These are phyloP conservation scores for Rhynchosporium agropyri DNA, from an alignment of 2,329 filamentous ascomycete species.

Conservation along the genomic window DNA sequence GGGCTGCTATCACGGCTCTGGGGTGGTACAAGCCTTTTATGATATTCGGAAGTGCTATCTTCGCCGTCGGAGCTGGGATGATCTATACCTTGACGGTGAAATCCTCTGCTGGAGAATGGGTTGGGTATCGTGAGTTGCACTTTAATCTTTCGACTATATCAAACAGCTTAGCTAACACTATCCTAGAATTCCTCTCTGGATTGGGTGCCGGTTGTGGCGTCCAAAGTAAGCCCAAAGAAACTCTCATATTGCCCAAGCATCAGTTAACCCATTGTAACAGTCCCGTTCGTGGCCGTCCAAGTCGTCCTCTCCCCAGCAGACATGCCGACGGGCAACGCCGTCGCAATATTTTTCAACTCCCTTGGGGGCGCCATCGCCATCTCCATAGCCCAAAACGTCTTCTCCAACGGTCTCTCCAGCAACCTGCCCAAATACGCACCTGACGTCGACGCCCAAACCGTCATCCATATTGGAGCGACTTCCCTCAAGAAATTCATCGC, in stretches of 20 bases:
- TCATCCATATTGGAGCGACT: conserved; percentile 50
- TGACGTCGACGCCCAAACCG: conserved; percentile 26
- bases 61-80: conserved; percentile 49
- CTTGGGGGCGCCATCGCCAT: conserved; percentile 62
- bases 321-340: conserved; percentile 57
- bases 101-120: conserved; percentile 53
- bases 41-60: conserved; percentile 49
- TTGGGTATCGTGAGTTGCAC: conserved; percentile 49
- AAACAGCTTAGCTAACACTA: neutral
- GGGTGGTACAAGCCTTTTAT: conserved; percentile 51
- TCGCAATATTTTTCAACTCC: conserved; percentile 61
- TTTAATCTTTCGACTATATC: neutral
- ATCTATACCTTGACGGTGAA: conserved; percentile 46
- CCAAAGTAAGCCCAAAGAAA: conserved; percentile 22
- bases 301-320: conserved; percentile 55
- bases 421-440: conserved; percentile 42
- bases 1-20: conserved; percentile 45
- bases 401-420: conserved; percentile 38
- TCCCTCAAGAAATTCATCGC: conserved; percentile 44
- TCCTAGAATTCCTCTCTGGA: conserved; percentile 49
- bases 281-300: conserved; percentile 55
- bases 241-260: neutral
- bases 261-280: conserved; percentile 39
- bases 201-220: conserved; percentile 49
- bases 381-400: conserved; percentile 57